A percentile compares a stretch with the other conserved stretches of the same genome.
phyloP scores from a whole-genome alignment of 345 rosid genomes.

The Barbarea vulgaris region DNA sequence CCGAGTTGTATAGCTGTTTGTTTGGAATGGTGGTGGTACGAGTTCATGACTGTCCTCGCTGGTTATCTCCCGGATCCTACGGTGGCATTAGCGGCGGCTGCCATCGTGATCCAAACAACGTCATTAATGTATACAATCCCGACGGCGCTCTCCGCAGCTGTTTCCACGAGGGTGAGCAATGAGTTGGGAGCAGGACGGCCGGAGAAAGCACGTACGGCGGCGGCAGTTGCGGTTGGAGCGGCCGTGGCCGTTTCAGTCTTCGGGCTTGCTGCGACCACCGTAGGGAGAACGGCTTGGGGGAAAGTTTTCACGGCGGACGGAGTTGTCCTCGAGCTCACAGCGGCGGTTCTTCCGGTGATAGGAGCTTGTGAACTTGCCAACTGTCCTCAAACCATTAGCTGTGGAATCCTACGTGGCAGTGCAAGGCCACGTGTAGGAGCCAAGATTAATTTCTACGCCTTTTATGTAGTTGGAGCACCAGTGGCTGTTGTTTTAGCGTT shows the following conservation, averaged over 20 bases:
- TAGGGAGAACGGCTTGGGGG: slow-evolving; percentile 74
- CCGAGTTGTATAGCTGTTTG: slow-evolving; percentile 90
- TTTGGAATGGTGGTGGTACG: slow-evolving; percentile 99
- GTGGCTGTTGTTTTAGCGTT: slow-evolving; percentile 66
- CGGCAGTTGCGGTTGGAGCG: slow-evolving; percentile 58
- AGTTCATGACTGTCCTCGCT: slow-evolving; percentile 84
- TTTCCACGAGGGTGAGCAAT: slow-evolving; percentile 80
- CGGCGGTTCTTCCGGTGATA: slow-evolving; percentile 68
- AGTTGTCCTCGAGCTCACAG: slow-evolving; percentile 56
- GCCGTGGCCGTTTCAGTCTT: slow-evolving; percentile 54
- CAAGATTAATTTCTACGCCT: slow-evolving; percentile 69
- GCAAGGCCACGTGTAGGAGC: slow-evolving; percentile 83
- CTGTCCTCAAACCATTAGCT: slow-evolving; percentile 90
- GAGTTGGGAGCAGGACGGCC: slow-evolving; percentile 87
- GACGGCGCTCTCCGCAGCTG: slow-evolving; percentile 66
- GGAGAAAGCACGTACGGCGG: slow-evolving; percentile 57
- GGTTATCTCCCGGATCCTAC: slow-evolving; percentile 67
- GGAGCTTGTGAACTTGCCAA: slow-evolving; percentile 94
- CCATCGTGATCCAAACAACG: slow-evolving; percentile 84
- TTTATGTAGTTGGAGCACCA: slow-evolving; percentile 86
- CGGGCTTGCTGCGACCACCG: slow-evolving; percentile 64
- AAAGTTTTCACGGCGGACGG: slow-evolving; percentile 61
- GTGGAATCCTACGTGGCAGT: slow-evolving; percentile 83
- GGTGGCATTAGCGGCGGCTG: slow-evolving; percentile 66
- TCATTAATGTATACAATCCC: slow-evolving; percentile 87